Conservation (phyloP, 2,329 filamentous ascomycete genomes). For the Phoma sp. region DNA sequence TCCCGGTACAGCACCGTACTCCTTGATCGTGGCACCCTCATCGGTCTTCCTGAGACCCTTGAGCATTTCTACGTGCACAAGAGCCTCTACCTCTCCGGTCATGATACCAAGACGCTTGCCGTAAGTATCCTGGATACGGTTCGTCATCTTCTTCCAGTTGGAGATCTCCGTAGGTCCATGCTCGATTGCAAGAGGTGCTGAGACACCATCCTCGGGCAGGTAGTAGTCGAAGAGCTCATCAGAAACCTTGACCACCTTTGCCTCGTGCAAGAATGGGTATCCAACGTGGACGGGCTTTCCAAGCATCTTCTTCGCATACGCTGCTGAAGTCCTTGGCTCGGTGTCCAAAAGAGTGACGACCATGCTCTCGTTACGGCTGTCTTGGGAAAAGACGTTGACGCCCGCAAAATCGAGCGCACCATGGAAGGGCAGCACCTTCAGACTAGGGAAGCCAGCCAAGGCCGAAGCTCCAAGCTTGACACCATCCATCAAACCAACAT, state of each 20-base stretch:
- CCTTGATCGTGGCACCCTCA: conserved; percentile 87
- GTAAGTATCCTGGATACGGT: conserved; percentile 83
- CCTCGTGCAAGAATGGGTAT: conserved; percentile 95
- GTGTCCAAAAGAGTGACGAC: conserved; percentile 82
- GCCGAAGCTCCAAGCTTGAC: conserved; percentile 81
- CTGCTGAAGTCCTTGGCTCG: conserved; percentile 72
- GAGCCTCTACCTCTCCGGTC: conserved; percentile 83
- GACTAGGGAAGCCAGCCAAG: conserved; percentile 90
- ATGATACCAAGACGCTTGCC: conserved; percentile 89
- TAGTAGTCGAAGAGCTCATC: conserved; percentile 93
- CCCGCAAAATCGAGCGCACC: conserved; percentile 85
- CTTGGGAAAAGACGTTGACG: conserved; percentile 92
- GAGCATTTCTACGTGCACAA: conserved; percentile 92
- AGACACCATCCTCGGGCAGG: conserved; percentile 67
- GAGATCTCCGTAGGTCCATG: conserved; percentile 79
- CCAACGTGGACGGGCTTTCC: conserved; percentile 88
- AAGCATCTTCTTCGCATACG: conserved; percentile 77
- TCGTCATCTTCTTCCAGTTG: conserved; percentile 83
- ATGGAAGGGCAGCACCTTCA: conserved; percentile 84
- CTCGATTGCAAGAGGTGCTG: conserved; percentile 69
- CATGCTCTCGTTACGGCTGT: conserved; percentile 96
- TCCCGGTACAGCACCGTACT: conserved; percentile 85
- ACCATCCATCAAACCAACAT: conserved; percentile 82
- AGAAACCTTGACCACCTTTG: conserved; percentile 84
- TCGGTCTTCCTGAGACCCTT: conserved; percentile 91